Evolutionary conservation across 768 basidiomycete species (phyloP), one percentile per base, ranked within the genome.

Genomic region (Pleurotus giganteus): DNA sequence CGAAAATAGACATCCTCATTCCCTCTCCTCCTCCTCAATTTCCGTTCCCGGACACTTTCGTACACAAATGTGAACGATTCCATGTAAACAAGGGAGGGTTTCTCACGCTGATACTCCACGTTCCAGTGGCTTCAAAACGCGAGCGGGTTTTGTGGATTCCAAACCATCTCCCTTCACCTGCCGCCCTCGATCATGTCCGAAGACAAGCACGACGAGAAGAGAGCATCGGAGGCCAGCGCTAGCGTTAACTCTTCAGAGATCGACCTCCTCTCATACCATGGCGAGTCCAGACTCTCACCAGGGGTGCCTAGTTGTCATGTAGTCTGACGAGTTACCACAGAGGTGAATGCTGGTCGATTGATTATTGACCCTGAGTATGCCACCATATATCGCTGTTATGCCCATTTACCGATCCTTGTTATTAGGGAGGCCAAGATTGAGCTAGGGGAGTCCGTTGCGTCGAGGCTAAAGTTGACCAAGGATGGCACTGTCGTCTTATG

Each of bases 401-500:
- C 15, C 36, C 39, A 1, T 24, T 8, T 32, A 4, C 44, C 54
- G 26, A 42, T 26, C 8, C 42, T n/a, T 29, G 8, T 34, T 12
- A 8, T 12, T 57, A 85, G 82, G 39, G 85, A 89, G 68, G 86
- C 86, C 0, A 74, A 71, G 60, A 68, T 79, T 53, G 85, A 86
- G 66, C 79, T 86, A 45, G 85, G 85, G 8, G 79, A 80, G 21
- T 69, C 69, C 3, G 64, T 84, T 34, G 83, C 85, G 0, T 68
- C 77, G 4, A 73, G 63, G 45, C 71, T 88, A 51, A 88, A 88
- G 72, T 70, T 85, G 5, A 76, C 80, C 3, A 56, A 60, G 15
- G 82, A 85, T 54, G 84, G 85, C 0, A 78, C 71, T 15, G 82
- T 75, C 46, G 78, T 88, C 8, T 74, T 89, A 0, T 88, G 85